Conservation (phyloP, 169 alveolate genomes). For the Plasmodium berghei region DNA sequence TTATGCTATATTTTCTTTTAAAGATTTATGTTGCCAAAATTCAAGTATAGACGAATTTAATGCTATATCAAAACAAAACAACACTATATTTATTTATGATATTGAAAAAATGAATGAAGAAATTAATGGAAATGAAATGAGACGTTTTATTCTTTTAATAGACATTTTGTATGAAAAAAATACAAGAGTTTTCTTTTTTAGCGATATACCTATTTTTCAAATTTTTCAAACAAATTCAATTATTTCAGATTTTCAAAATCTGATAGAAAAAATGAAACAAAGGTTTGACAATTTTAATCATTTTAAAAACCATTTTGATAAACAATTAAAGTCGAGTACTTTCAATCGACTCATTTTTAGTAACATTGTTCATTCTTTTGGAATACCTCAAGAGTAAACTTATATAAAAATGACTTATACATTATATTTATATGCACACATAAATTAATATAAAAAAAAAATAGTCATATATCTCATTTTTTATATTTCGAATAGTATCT, state of each 20-base stretch:
- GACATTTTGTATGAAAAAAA: constrained; percentile 73
- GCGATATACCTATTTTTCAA: constrained; percentile 71
- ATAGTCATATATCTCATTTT: neutral
- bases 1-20: constrained; percentile 53
- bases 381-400: constrained; percentile 18
- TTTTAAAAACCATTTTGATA: constrained; percentile 12
- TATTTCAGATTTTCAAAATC: constrained; percentile 47
- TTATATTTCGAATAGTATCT: too few species aligned
- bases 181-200: constrained; percentile 63
- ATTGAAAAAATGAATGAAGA: constrained; percentile 75
- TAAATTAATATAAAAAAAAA: too few species aligned
- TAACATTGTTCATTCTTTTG: constrained; percentile 13
- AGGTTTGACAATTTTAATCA: constrained; percentile 13
- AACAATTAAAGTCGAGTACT: constrained; percentile 12
- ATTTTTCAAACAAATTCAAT: constrained; percentile 43
- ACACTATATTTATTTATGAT: constrained; percentile 57
- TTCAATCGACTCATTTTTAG: constrained; percentile 27
- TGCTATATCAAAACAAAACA: constrained; percentile 48
- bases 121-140: constrained; percentile 63
- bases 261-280: constrained; percentile 29
- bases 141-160: constrained; percentile 62
- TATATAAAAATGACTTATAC: too few species aligned
- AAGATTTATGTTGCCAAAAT: constrained; percentile 58
- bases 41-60: constrained; percentile 67
- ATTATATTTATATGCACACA: too few species aligned